phyloP scores from a whole-genome alignment of 2,329 filamentous ascomycete species.

The Fusarium sp. region DNA sequence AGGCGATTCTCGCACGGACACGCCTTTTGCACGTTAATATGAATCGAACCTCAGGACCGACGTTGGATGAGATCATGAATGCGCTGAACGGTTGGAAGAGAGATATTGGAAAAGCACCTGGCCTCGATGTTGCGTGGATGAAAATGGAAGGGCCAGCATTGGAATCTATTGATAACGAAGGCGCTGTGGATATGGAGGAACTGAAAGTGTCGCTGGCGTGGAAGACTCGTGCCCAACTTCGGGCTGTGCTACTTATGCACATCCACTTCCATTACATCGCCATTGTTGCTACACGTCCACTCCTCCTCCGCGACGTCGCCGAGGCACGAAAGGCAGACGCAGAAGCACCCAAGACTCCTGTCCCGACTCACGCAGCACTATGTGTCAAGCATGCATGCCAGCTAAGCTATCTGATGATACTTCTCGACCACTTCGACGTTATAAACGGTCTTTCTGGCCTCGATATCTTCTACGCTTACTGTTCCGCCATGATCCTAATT shows the following conservation, averaged over 20 bases:
- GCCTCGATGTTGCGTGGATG: slow-evolving; percentile 30
- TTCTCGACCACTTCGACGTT: slow-evolving; percentile 52
- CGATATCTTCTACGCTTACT: slow-evolving; percentile 55
- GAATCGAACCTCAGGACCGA: slow-evolving; percentile 15
- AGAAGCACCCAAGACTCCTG: neutral
- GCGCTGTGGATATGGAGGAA: slow-evolving; percentile 46
- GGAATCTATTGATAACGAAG: slow-evolving; percentile 8
- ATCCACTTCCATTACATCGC: slow-evolving; percentile 52
- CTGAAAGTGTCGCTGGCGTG: slow-evolving; percentile 47
- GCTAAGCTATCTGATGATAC: slow-evolving; percentile 50
- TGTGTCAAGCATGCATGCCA: slow-evolving; percentile 52
- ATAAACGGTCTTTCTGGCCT: slow-evolving; percentile 54
- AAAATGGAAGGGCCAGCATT: slow-evolving; percentile 5
- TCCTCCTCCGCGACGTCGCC: slow-evolving; percentile 47
- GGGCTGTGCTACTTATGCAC: slow-evolving; percentile 50
- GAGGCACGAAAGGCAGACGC: slow-evolving; percentile 9
- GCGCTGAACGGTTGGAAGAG: slow-evolving; percentile 27
- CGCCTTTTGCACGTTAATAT: slow-evolving; percentile 40
- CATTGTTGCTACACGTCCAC: slow-evolving; percentile 51
- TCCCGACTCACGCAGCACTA: slow-evolving; percentile 13
- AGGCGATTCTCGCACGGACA: slow-evolving; percentile 48
- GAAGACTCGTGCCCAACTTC: slow-evolving; percentile 48
- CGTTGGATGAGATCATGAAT: slow-evolving; percentile 29
- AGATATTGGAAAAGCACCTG: slow-evolving; percentile 30
- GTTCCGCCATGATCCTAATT: slow-evolving; percentile 50